Evolutionary conservation across 805 yeast species (phyloP).

Genomic region (Metschnikowia picachoensis): DNA sequence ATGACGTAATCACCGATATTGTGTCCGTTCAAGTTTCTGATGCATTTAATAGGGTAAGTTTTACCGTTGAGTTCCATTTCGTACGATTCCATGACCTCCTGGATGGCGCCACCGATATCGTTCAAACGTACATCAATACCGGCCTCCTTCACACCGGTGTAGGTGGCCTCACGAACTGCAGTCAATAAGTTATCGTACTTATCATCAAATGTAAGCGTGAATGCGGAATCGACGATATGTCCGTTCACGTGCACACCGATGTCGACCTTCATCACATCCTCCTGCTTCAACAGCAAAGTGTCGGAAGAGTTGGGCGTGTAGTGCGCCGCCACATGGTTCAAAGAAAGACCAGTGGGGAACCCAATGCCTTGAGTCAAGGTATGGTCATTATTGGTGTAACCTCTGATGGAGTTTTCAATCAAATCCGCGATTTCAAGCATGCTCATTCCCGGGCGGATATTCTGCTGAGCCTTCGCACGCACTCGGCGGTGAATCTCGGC

Average conservation of each 20-base stretch:
- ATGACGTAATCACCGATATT: slow-evolving; percentile 79
- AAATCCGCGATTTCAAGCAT: slow-evolving; percentile 86
- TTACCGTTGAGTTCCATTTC: slow-evolving; percentile 90
- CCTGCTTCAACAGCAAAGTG: slow-evolving; percentile 70
- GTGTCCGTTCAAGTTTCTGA: slow-evolving; percentile 93
- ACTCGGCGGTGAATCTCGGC: slow-evolving; percentile 95
- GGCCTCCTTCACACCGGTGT: slow-evolving; percentile 87
- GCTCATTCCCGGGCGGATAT: slow-evolving; percentile 85
- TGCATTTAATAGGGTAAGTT: slow-evolving; percentile 78
- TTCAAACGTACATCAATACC: slow-evolving; percentile 95
- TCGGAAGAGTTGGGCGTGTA: slow-evolving; percentile 97
- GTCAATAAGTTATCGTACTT: slow-evolving; percentile 74
- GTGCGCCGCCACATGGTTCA: slow-evolving; percentile 95
- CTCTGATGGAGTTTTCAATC: slow-evolving; percentile 81
- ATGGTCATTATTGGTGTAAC: slow-evolving; percentile 64
- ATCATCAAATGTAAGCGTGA: slow-evolving; percentile 82
- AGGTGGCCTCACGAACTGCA: slow-evolving; percentile 91
- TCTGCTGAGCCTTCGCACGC: slow-evolving; percentile 69
- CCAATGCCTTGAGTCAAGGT: slow-evolving; percentile 81
- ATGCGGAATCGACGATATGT: slow-evolving; percentile 90
- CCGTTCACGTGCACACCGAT: slow-evolving; percentile 97
- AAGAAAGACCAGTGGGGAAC: slow-evolving; percentile 95
- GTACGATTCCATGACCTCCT: slow-evolving; percentile 95
- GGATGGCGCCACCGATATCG: slow-evolving; percentile 93
- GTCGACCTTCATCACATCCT: slow-evolving; percentile 95